Percentiles rank a stretch among this genome's conserved stretches.
Evolutionary conservation across 768 basidiomycete species (phyloP).

Genomic region (Tulasnella sp.): DNA sequence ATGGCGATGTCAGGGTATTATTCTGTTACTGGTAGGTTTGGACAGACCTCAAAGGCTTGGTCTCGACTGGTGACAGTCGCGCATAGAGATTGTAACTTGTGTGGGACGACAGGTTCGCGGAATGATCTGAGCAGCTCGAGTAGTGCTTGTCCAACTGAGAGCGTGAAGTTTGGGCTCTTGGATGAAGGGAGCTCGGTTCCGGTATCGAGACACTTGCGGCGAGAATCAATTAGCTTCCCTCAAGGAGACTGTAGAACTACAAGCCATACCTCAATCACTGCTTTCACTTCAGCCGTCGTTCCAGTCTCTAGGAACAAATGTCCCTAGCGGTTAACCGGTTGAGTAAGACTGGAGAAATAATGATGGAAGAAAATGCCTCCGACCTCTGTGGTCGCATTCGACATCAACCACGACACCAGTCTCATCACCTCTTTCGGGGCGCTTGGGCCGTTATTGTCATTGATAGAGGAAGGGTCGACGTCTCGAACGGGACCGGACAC

Average conservation of each 20-base stretch:
- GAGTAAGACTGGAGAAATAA: neutral
- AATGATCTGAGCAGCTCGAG: constrained; percentile 44
- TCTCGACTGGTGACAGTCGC: constrained; percentile 43
- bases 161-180: constrained; percentile 27
- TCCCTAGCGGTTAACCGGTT: neutral
- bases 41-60: constrained; percentile 45
- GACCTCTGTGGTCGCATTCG: constrained; percentile 32
- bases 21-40: neutral
- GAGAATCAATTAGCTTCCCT: neutral
- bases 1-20: constrained; percentile 27
- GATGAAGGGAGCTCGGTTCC: constrained; percentile 39
- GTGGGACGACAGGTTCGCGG: constrained; percentile 52
- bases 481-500: constrained; percentile 51
- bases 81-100: constrained; percentile 41
- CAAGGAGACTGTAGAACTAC: neutral
- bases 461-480: constrained; percentile 28
- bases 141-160: constrained; percentile 46
- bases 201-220: constrained; percentile 54
- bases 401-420: constrained; percentile 72
- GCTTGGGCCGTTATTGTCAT: constrained; percentile 41
- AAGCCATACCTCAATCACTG: constrained; percentile 49
- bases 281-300: constrained; percentile 33
- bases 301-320: constrained; percentile 38
- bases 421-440: constrained; percentile 65
- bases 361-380: constrained; percentile 15